These are phyloP conservation scores for Termitomyces sp. DNA, from an alignment of 768 basidiomycete genomes.

Conservation along the genomic window DNA sequence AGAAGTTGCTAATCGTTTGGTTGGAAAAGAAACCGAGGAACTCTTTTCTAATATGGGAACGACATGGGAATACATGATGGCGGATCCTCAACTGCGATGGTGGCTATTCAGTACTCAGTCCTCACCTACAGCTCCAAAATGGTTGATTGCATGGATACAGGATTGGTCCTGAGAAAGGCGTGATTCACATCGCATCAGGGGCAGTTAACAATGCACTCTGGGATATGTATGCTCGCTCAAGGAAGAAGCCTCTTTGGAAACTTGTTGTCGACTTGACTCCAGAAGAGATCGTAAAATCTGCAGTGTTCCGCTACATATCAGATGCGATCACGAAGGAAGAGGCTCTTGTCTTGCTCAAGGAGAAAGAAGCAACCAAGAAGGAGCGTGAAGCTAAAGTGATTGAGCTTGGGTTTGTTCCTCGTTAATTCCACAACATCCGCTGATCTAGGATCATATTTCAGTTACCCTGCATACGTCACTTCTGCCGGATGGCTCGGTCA, in stretches of 20 bases:
- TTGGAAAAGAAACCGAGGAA: slow-evolving; percentile 76
- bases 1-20: slow-evolving; percentile 72
- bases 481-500: slow-evolving; percentile 87
- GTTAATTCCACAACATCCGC: neutral
- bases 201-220: slow-evolving; percentile 92
- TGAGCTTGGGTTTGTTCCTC: slow-evolving; percentile 49
- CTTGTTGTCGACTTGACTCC: slow-evolving; percentile 88
- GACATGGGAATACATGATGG: slow-evolving; percentile 82
- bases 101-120: slow-evolving; percentile 17
- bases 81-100: slow-evolving; percentile 92
- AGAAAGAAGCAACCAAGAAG: slow-evolving; percentile 69
- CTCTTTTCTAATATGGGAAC: slow-evolving; percentile 90
- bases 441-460: slow-evolving; percentile 25
- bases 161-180: slow-evolving; percentile 94
- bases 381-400: slow-evolving; percentile 74
- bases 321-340: slow-evolving; percentile 92
- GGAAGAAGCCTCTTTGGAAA: slow-evolving; percentile 91
- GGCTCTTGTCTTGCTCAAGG: slow-evolving; percentile 77
- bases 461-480: slow-evolving; percentile 93
- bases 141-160: slow-evolving; percentile 26
- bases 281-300: slow-evolving; percentile 71
- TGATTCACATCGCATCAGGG: slow-evolving; percentile 85
- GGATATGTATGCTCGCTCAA: slow-evolving; percentile 84
- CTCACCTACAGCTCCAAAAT: neutral
- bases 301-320: slow-evolving; percentile 86